These are phyloP conservation scores for Seiridium unicorne DNA, from an alignment of 2,329 filamentous ascomycete species.

Conservation along the genomic window DNA sequence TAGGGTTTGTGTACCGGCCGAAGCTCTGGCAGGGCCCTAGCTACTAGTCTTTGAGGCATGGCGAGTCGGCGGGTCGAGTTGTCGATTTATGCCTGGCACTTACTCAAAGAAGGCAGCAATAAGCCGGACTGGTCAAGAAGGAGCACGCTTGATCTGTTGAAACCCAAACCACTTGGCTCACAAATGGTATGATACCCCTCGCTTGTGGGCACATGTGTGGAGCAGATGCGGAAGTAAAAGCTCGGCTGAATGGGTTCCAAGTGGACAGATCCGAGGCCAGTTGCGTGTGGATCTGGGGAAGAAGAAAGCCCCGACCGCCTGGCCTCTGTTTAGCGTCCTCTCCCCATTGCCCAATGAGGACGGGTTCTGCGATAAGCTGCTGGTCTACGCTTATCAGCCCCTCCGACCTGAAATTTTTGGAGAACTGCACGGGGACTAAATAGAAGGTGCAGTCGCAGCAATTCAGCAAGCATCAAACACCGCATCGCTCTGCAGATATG, in stretches of 20 bases:
- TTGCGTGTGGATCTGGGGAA: neutral
- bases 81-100: too few species aligned
- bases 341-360: neutral
- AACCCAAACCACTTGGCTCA: neutral
- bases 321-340: neutral
- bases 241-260: neutral
- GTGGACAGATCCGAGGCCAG: neutral
- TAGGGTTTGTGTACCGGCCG: neutral
- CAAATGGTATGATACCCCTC: neutral
- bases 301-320: neutral
- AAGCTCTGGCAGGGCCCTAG: neutral
- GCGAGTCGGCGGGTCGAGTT: neutral
- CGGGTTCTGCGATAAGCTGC: neutral
- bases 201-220: neutral
- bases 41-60: neutral
- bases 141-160: too few species aligned
- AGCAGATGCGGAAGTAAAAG: neutral
- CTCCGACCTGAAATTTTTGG: slow-evolving; percentile 4
- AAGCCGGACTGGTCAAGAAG: too few species aligned
- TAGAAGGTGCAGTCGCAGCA: neutral
- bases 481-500: neutral
- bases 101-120: too few species aligned
- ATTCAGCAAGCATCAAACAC: neutral
- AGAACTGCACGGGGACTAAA: neutral
- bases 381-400: neutral